Percentiles rank a stretch among this genome's conserved stretches.
Evolutionary conservation across 495 filamentous ascomycete genomes (phyloP).

Genomic region (Trichoderma asperelloides): DNA sequence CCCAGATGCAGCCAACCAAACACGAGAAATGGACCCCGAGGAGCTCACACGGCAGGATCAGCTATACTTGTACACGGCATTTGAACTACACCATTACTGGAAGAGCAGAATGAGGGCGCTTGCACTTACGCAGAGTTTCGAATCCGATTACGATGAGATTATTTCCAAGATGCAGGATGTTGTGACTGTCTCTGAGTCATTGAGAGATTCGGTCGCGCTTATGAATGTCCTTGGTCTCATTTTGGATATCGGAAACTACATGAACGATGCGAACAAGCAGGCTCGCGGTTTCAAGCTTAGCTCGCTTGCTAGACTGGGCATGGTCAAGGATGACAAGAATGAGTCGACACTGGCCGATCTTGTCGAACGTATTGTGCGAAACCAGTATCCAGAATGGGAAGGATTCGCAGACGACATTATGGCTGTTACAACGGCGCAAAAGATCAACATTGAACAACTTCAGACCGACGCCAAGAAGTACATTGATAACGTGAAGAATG

Average conservation of each 20-base stretch:
- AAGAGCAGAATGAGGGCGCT: slow-evolving; percentile 93
- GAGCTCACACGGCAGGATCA: slow-evolving; percentile 94
- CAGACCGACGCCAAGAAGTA: slow-evolving; percentile 85
- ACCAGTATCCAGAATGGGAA: slow-evolving; percentile 95
- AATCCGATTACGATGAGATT: slow-evolving; percentile 86
- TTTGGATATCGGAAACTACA: slow-evolving; percentile 96
- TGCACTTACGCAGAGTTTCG: slow-evolving; percentile 72
- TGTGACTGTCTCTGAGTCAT: slow-evolving; percentile 74
- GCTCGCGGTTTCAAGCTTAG: slow-evolving; percentile 96
- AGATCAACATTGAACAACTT: slow-evolving; percentile 90
- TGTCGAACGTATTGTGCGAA: slow-evolving; percentile 93
- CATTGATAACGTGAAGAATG: slow-evolving; percentile 88
- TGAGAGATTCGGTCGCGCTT: slow-evolving; percentile 81
- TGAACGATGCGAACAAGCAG: slow-evolving; percentile 99
- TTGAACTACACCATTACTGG: slow-evolving; percentile 97
- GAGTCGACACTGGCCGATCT: slow-evolving; percentile 92
- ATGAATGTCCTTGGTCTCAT: slow-evolving; percentile 96
- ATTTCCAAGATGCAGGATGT: slow-evolving; percentile 72
- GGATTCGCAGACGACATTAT: slow-evolving; percentile 76
- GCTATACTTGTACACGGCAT: slow-evolving; percentile 87
- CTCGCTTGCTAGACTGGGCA: slow-evolving; percentile 85
- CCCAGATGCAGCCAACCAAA: slow-evolving; percentile 67
- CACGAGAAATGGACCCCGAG: slow-evolving; percentile 74
- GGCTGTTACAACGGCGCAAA: slow-evolving; percentile 75
- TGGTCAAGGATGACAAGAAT: slow-evolving; percentile 99